These are phyloP conservation scores for Hypericum perforatum DNA, from an alignment of 345 rosid species.

Conservation along the genomic window DNA sequence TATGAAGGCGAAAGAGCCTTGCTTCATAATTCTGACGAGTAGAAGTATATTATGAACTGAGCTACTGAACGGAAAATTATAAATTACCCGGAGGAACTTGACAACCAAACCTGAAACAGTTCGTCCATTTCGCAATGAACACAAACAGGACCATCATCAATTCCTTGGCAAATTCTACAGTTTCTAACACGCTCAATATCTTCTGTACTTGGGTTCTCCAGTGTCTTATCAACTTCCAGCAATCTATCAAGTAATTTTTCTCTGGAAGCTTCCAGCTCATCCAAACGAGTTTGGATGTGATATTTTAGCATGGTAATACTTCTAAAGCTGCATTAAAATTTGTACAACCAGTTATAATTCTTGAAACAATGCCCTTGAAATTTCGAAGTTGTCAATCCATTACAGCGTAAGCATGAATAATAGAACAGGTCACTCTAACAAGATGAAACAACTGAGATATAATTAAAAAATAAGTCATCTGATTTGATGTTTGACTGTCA, in stretches of 20 bases:
- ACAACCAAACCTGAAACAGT: slow-evolving; percentile 54
- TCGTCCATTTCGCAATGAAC: slow-evolving; percentile 80
- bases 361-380: too few species aligned
- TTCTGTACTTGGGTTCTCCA: slow-evolving; percentile 68
- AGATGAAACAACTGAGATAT: too few species aligned
- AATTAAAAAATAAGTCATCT: slow-evolving; percentile 11
- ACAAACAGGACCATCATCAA: slow-evolving; percentile 72
- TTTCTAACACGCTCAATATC: slow-evolving; percentile 67
- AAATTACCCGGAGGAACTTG: slow-evolving; percentile 7
- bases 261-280: slow-evolving; percentile 61
- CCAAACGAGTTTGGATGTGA: slow-evolving; percentile 77
- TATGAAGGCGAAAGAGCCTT: slow-evolving; percentile 71
- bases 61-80: slow-evolving; percentile 5
- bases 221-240: slow-evolving; percentile 61
- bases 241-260: slow-evolving; percentile 49
- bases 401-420: too few species aligned
- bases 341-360: not conserved
- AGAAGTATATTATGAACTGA: slow-evolving; percentile 6
- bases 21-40: slow-evolving; percentile 69
- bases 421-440: too few species aligned
- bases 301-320: slow-evolving; percentile 65
- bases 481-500: slow-evolving; percentile 7
- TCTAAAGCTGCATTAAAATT: slow-evolving; percentile 46
- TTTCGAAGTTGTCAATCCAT: too few species aligned
- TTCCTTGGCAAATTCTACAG: slow-evolving; percentile 55